These are phyloP conservation scores for Yarrowia sp. DNA, from an alignment of 805 yeast species.

Conservation along the genomic window DNA sequence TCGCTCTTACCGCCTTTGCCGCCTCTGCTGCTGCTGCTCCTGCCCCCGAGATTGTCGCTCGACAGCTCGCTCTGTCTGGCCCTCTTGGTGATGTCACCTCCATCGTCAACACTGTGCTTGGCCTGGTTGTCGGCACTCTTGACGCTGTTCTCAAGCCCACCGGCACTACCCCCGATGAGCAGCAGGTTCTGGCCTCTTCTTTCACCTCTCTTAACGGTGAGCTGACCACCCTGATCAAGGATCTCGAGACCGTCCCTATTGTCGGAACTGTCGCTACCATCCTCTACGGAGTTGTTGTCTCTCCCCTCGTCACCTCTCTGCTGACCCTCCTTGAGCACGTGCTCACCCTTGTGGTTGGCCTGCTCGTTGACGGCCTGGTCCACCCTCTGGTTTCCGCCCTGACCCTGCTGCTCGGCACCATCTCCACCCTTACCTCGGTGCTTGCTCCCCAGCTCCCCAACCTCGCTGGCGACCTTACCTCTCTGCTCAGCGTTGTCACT, in stretches of 20 bases:
- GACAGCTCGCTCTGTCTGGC: constrained; percentile 28
- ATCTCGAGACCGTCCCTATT: constrained; percentile 16
- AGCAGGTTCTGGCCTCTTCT: constrained; percentile 12
- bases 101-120: constrained; percentile 22
- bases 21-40: constrained; percentile 14
- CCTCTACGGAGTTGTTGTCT: constrained; percentile 8
- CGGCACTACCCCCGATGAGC: constrained; percentile 11
- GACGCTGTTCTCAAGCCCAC: constrained; percentile 20
- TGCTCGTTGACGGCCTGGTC: constrained; percentile 24
- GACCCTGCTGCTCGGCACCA: constrained; percentile 12
- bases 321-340: constrained; percentile 27
- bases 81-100: constrained; percentile 15
- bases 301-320: constrained; percentile 27
- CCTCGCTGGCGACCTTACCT: constrained; percentile 31
- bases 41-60: constrained; percentile 17
- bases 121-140: constrained; percentile 19
- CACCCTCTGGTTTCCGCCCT: constrained; percentile 33
- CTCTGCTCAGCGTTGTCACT: constrained; percentile 15
- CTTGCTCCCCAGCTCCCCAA: constrained; percentile 31
- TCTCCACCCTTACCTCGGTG: constrained; percentile 7
- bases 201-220: constrained; percentile 26
- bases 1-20: constrained; percentile 15
- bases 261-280: constrained; percentile 15
- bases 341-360: constrained; percentile 26
- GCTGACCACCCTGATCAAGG: constrained; percentile 6